Percentiles rank a stretch among this genome's conserved stretches.
Conservation (phyloP, 1,284 basidiomycete species). For the Cutaneotrichosporon mucoides region DNA sequence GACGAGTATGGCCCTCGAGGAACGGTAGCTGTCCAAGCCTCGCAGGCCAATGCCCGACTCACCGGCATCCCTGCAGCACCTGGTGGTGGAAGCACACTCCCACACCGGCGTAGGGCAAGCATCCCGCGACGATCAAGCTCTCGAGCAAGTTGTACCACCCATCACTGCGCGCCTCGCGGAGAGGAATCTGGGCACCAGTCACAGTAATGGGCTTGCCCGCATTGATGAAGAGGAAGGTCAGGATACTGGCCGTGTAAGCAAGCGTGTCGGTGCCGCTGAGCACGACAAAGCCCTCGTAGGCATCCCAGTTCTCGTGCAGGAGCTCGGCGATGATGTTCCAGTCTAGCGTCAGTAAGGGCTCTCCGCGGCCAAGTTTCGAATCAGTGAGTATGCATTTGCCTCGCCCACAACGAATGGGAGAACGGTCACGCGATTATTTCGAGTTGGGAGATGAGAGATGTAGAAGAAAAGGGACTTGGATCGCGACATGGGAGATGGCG, state of each 20-base stretch:
- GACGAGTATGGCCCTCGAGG: too few species aligned
- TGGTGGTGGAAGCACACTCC: slow-evolving; percentile 45
- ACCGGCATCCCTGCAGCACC: slow-evolving; percentile 33
- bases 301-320: slow-evolving; percentile 41
- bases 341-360: slow-evolving; percentile 25
- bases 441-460: too few species aligned
- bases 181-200: slow-evolving; percentile 45
- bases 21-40: too few species aligned
- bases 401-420: too few species aligned
- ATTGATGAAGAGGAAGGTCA: slow-evolving; percentile 42
- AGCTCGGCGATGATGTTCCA: slow-evolving; percentile 44
- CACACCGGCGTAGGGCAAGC: slow-evolving; percentile 40
- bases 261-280: slow-evolving; percentile 46
- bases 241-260: slow-evolving; percentile 43
- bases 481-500: too few species aligned
- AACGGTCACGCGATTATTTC: too few species aligned
- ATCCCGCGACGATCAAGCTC: slow-evolving; percentile 39
- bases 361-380: too few species aligned
- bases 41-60: too few species aligned
- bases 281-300: slow-evolving; percentile 44
- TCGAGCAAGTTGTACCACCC: slow-evolving; percentile 47
- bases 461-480: too few species aligned
- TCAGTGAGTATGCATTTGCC: too few species aligned
- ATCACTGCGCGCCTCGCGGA: slow-evolving; percentile 40
- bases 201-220: slow-evolving; percentile 45